Evolutionary conservation across 1,139 yeast species (phyloP), one percentile per base, ranked within the genome.

Genomic region (Saccharomyces hybrid): DNA sequence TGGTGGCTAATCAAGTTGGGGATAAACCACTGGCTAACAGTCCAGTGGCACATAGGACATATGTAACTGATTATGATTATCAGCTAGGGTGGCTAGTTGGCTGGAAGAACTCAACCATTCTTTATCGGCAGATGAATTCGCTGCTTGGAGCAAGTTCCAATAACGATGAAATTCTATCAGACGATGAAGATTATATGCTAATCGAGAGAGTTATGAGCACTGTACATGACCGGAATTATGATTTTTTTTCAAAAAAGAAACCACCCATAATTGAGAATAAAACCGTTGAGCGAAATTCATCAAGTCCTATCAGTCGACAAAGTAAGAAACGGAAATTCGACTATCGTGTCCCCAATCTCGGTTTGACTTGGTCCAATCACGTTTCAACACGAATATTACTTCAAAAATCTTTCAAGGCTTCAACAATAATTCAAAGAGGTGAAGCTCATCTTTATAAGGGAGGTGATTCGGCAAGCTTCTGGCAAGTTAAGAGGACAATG

Each of bases 1-100:
- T 89, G 0, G 77, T 87, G 1, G 81, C 91, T 0, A 91, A 91
- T 63, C 98, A 91, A 69, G 90, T 91, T 0, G 78, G 88, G 51
- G 93, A 87, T 61, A 76, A 76, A 57, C 79, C 79, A 1, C 56
- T 73, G 6, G 55, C 54, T n/a, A 68, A 64, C n/a, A 61, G 58
- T 13, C 49, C 57, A 3, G 47, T 50, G 5, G 54, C 51, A 46
- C 61, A 56, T 54, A 69, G 76, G 52, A 7, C 44, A 20, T 20
- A 38, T 8, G 72, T 78, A n/a, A 66, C 81, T 56, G 79, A 77
- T 51, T 72, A 79, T 55, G 87, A 86, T 57, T 83, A 83, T 62
- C 96, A 89, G 64, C 63, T 83, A 16, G 88, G 95, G 2, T 81
- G 85, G 76, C 73, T 81, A 54, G 76, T 83, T 4, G 96, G 96